Evolutionary conservation across 176 grass and related monocot species (phyloP).

Genomic region (Avena eriantha): DNA sequence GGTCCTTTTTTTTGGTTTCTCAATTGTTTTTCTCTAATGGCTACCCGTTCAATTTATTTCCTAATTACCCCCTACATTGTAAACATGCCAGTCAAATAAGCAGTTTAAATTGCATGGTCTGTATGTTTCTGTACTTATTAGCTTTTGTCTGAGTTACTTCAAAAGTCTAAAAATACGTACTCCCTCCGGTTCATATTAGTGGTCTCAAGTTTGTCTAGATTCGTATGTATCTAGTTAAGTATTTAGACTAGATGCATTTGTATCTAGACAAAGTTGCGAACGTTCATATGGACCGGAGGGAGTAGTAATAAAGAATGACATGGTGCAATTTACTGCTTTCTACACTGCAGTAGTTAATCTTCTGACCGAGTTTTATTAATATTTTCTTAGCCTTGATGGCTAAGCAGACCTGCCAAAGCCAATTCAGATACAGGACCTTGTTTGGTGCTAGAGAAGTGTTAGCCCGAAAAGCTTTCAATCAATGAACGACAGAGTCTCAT

Average conservation of each 20-base stretch:
- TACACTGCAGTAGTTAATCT: not conserved
- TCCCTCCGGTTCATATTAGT: no score
- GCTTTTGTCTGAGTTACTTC: conserved; percentile 5
- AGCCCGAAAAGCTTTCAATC: conserved; percentile 1
- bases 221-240: no score
- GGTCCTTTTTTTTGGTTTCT: not conserved
- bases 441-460: conserved; percentile 19
- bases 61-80: not conserved
- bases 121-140: not conserved
- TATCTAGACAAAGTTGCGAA: no score
- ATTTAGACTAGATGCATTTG: no score
- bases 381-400: not conserved
- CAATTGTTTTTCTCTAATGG: conserved; percentile 4
- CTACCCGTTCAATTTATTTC: not conserved
- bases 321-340: not conserved
- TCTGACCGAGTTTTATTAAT: not conserved
- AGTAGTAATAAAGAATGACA: not conserved
- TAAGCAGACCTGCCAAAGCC: not conserved
- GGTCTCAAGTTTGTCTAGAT: no score
- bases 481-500: not conserved
- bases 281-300: no score
- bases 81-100: conserved; percentile 6
- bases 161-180: not conserved
- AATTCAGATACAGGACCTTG: not conserved
- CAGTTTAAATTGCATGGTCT: conserved; percentile 31